phyloP scores from a whole-genome alignment of 1,139 yeast species.

The Debaryomyces fabryi region DNA sequence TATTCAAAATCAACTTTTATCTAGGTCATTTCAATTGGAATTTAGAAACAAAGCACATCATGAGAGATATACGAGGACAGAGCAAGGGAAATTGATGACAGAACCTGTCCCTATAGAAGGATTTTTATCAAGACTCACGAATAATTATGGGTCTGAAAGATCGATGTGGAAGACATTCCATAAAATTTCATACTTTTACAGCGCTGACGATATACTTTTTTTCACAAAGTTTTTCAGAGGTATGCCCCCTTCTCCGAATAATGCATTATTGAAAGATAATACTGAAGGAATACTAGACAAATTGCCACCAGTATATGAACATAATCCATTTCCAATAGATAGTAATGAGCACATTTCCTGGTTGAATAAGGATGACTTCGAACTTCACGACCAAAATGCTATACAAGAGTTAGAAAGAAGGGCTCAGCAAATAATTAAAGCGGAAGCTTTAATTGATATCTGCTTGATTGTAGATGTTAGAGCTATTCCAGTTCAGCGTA shows the following conservation, averaged over 20 bases:
- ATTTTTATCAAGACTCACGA: conserved; percentile 61
- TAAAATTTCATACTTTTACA: conserved; percentile 62
- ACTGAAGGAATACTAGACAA: conserved; percentile 18
- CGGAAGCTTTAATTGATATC: conserved; percentile 67
- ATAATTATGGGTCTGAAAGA: conserved; percentile 49
- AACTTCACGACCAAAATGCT: conserved; percentile 57
- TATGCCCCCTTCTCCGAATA: conserved; percentile 61
- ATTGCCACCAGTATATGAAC: conserved; percentile 43
- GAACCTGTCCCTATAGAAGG: conserved; percentile 83
- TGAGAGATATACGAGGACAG: conserved; percentile 6
- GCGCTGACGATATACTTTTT: conserved; percentile 63
- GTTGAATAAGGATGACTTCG: conserved; percentile 54
- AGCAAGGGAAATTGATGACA: conserved; percentile 16
- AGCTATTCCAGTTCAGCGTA: conserved; percentile 27
- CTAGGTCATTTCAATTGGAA: conserved; percentile 47
- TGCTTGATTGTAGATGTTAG: conserved; percentile 46
- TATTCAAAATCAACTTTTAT: conserved; percentile 32
- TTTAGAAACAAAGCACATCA: conserved; percentile 46
- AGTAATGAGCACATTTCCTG: conserved; percentile 58
- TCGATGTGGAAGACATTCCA: conserved; percentile 49
- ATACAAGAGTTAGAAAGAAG: conserved; percentile 65
- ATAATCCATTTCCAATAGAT: conserved; percentile 54
- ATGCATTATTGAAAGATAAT: conserved; percentile 25
- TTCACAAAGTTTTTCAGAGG: conserved; percentile 59
- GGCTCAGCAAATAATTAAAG: conserved; percentile 53